phyloP scores from a whole-genome alignment of 2,329 filamentous ascomycete species.

The Fusarium decemcellulare region DNA sequence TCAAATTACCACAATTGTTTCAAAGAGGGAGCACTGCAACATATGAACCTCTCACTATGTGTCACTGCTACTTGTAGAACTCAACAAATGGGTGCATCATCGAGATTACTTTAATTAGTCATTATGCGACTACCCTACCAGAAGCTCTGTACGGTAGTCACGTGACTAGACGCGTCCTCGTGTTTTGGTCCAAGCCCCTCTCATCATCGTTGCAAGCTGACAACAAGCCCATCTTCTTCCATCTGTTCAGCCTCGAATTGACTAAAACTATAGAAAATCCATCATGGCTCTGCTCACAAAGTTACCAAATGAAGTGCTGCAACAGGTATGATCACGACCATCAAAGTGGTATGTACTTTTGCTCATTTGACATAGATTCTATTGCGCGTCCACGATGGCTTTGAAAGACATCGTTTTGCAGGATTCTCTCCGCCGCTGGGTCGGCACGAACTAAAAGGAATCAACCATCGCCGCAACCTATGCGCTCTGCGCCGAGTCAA shows the following conservation, averaged over 20 bases:
- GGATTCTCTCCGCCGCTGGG: neutral
- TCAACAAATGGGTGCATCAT: too few species aligned
- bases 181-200: too few species aligned
- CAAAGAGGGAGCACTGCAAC: too few species aligned
- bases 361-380: conserved; percentile 1
- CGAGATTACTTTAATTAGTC: too few species aligned
- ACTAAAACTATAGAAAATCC: neutral
- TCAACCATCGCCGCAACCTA: conserved; percentile 4
- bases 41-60: too few species aligned
- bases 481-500: conserved; percentile 13
- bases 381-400: conserved; percentile 8
- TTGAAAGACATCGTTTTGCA: neutral
- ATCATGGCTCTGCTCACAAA: neutral
- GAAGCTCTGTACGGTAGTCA: too few species aligned
- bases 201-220: too few species aligned
- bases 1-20: too few species aligned
- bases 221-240: too few species aligned
- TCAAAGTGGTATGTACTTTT: neutral
- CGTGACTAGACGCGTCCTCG: too few species aligned
- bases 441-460: conserved; percentile 16
- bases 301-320: conserved; percentile 12
- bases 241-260: neutral
- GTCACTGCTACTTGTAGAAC: too few species aligned
- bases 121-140: too few species aligned
- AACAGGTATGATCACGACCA: neutral